Percentiles rank a stretch among this genome's conserved stretches.
These are phyloP conservation scores for Sporormia fimetaria DNA, from an alignment of 495 filamentous ascomycete genomes.

Conservation along the genomic window DNA sequence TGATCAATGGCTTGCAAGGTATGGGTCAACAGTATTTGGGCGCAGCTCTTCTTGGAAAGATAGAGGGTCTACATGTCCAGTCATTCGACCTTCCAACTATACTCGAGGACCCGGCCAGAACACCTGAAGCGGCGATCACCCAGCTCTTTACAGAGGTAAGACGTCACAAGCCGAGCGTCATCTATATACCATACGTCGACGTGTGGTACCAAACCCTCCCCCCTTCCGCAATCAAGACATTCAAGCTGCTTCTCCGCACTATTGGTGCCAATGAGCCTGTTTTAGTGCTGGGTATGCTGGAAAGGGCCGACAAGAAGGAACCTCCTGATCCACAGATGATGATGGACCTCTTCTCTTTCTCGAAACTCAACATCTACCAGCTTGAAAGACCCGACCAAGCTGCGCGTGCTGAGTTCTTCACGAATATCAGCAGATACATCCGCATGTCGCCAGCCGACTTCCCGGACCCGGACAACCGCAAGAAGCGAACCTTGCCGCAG, in stretches of 20 bases:
- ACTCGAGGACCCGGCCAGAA: conserved; percentile 54
- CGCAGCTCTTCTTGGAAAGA: conserved; percentile 72
- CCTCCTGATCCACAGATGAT: conserved; percentile 51
- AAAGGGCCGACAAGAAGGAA: conserved; percentile 41
- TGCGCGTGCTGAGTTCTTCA: conserved; percentile 66
- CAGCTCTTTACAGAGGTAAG: conserved; percentile 84
- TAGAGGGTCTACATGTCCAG: conserved; percentile 90
- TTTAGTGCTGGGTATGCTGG: conserved; percentile 70
- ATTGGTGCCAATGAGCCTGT: conserved; percentile 81
- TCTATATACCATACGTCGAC: conserved; percentile 84
- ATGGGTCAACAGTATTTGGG: conserved; percentile 94
- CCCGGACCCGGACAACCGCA: conserved; percentile 72
- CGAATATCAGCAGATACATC: conserved; percentile 57
- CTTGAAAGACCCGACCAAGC: conserved; percentile 52
- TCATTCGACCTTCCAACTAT: conserved; percentile 85
- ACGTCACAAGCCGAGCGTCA: conserved; percentile 88
- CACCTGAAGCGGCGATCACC: conserved; percentile 74
- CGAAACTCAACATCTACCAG: conserved; percentile 59
- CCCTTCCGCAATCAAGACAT: conserved; percentile 60
- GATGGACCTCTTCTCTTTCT: conserved; percentile 71
- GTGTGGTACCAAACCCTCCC: conserved; percentile 67
- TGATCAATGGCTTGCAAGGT: conserved; percentile 64
- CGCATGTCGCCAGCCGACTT: conserved; percentile 70
- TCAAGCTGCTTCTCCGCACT: conserved; percentile 62
- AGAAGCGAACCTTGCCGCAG: conserved; percentile 66